These are phyloP conservation scores for Fusarium abutilonis DNA, from an alignment of 2,329 filamentous ascomycete species.

Conservation along the genomic window DNA sequence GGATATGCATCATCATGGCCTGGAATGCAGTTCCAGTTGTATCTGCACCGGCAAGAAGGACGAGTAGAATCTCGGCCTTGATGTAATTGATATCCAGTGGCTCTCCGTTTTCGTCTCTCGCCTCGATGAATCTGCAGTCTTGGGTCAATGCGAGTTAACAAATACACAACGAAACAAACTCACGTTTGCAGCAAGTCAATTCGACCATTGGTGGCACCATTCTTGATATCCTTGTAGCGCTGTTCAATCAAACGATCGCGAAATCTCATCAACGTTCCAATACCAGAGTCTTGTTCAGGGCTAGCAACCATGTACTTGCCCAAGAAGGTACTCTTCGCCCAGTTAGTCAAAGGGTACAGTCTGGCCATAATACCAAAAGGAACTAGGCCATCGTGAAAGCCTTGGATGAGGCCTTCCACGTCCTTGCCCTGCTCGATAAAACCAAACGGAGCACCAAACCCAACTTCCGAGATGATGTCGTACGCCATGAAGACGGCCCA, in stretches of 20 bases:
- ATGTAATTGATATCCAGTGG: slow-evolving; percentile 36
- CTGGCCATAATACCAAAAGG: slow-evolving; percentile 56
- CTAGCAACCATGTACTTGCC: slow-evolving; percentile 37
- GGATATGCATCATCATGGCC: slow-evolving; percentile 50
- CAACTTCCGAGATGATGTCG: slow-evolving; percentile 63
- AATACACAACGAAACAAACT: fast-evolving
- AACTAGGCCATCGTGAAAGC: slow-evolving; percentile 32
- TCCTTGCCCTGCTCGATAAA: slow-evolving; percentile 60
- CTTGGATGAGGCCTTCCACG: slow-evolving; percentile 53
- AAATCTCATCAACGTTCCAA: slow-evolving; percentile 66
- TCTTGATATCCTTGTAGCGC: slow-evolving; percentile 58
- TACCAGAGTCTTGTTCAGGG: slow-evolving; percentile 63
- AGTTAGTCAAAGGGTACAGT: slow-evolving; percentile 41
- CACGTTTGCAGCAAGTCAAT: slow-evolving; percentile 64
- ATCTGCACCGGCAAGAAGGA: slow-evolving; percentile 52
- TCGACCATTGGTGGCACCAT: slow-evolving; percentile 54
- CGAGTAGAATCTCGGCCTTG: slow-evolving; percentile 34
- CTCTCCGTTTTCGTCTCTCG: slow-evolving; percentile 20
- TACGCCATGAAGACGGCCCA: slow-evolving; percentile 46
- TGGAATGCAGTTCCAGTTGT: slow-evolving; percentile 61
- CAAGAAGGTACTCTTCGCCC: slow-evolving; percentile 32
- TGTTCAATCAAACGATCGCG: slow-evolving; percentile 63
- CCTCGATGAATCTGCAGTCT: slow-evolving; percentile 17
- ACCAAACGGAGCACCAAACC: slow-evolving; percentile 52
- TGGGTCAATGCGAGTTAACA: neutral